phyloP scores from a whole-genome alignment of 2,329 filamentous ascomycete species.

The Calonectria montana region DNA sequence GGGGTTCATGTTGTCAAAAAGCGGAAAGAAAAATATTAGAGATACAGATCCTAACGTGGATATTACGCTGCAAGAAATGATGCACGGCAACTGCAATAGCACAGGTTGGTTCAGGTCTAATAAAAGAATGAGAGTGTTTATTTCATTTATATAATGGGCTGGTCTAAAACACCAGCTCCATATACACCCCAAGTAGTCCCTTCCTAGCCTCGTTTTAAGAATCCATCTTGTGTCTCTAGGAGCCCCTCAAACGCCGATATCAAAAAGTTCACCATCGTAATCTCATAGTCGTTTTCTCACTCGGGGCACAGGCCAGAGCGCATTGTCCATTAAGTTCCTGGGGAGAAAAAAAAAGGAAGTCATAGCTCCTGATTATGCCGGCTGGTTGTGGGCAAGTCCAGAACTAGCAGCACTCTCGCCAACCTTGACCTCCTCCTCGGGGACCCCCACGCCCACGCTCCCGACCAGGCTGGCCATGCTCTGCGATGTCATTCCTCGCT shows the following conservation, averaged over 20 bases:
- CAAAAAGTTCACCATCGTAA: constrained; percentile 28
- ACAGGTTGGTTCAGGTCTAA: background rate
- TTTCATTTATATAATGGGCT: background rate
- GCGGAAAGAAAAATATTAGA: background rate
- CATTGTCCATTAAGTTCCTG: background rate
- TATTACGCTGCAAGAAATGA: background rate
- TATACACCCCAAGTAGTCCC: background rate
- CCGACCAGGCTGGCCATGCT: constrained; percentile 59
- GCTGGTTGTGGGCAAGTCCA: constrained; percentile 37
- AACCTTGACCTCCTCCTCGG: constrained; percentile 69
- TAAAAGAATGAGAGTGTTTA: background rate
- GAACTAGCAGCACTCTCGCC: constrained; percentile 71
- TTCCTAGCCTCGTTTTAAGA: constrained; percentile 7
- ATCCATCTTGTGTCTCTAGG: constrained; percentile 24
- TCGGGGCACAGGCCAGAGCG: background rate
- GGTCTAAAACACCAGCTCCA: background rate
- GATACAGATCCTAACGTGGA: background rate
- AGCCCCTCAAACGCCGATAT: constrained; percentile 39
- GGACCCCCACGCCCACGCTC: constrained; percentile 65
- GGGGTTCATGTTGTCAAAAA: background rate
- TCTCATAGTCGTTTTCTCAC: constrained; percentile 29
- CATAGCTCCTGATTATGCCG: constrained; percentile 8
- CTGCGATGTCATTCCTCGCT: constrained; percentile 54
- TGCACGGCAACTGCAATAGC: background rate
- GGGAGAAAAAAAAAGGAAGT: background rate